phyloP scores from a whole-genome alignment of 768 basidiomycete genomes.

The Tricholoma hemisulphureum region DNA sequence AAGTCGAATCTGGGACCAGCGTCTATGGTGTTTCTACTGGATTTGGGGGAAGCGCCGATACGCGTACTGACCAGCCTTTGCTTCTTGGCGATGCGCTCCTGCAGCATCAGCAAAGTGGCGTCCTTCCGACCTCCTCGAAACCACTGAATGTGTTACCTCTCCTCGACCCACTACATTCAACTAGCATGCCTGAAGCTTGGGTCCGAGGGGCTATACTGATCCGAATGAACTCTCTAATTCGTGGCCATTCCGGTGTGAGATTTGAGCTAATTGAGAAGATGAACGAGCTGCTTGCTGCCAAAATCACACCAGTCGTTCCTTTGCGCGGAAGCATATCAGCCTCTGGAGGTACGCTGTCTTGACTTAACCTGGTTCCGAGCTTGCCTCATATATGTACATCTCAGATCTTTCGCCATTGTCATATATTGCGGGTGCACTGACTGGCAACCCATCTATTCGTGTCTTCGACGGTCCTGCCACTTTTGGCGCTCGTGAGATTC shows the following conservation, averaged over 20 bases:
- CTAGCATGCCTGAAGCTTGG: conserved; percentile 84
- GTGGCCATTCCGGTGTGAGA: conserved; percentile 85
- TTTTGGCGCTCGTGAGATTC: conserved; percentile 49
- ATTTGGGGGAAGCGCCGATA: conserved; percentile 88
- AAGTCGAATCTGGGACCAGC: conserved; percentile 64
- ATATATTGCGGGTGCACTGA: conserved; percentile 78
- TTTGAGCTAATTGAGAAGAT: conserved; percentile 80
- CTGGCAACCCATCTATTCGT: conserved; percentile 77
- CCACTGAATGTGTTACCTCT: conserved; percentile 60
- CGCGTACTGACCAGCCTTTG: conserved; percentile 71
- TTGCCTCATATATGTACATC: conserved; percentile 5
- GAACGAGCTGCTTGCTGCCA: conserved; percentile 64
- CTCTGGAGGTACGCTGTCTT: conserved; percentile 60
- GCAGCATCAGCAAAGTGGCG: conserved; percentile 78
- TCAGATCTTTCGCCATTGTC: conserved; percentile 76
- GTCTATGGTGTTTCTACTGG: conserved; percentile 84
- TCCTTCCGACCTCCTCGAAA: conserved; percentile 56
- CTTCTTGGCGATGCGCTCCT: conserved; percentile 79
- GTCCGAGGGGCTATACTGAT: conserved; percentile 85
- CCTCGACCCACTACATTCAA: conserved; percentile 62
- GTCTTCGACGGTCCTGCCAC: conserved; percentile 57
- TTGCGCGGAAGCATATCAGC: conserved; percentile 82
- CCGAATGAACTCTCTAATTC: conserved; percentile 85
- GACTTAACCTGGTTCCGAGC: conserved; percentile 6
- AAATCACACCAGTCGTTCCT: conserved; percentile 79